phyloP scores from a whole-genome alignment of 768 basidiomycete species.

The Leccinum aurantiacum region DNA sequence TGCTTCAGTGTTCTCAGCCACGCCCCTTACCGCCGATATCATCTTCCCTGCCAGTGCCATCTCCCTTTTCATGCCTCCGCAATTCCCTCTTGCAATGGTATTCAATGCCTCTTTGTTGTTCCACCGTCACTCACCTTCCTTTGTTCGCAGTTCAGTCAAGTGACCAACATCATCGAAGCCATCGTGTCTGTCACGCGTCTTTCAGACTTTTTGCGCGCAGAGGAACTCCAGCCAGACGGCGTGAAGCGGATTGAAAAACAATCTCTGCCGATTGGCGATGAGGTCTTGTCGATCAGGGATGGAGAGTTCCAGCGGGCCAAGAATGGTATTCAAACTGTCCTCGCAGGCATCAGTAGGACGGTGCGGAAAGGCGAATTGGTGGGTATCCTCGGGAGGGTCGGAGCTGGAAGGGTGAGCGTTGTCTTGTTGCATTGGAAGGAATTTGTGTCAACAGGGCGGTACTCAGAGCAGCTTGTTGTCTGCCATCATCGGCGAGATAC shows the following conservation, averaged over 20 bases:
- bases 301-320: slow-evolving; percentile 85
- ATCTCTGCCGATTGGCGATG: slow-evolving; percentile 54
- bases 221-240: slow-evolving; percentile 81
- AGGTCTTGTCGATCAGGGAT: slow-evolving; percentile 66
- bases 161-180: slow-evolving; percentile 84
- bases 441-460: not conserved
- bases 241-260: slow-evolving; percentile 49
- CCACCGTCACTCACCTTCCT: slow-evolving; percentile 2
- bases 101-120: slow-evolving; percentile 7
- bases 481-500: slow-evolving; percentile 89
- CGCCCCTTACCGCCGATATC: slow-evolving; percentile 81
- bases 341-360: slow-evolving; percentile 74
- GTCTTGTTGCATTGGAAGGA: not conserved
- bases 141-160: slow-evolving; percentile 55
- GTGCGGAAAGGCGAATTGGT: slow-evolving; percentile 84
- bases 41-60: slow-evolving; percentile 99
- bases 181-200: slow-evolving; percentile 80
- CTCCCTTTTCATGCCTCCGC: slow-evolving; percentile 81
- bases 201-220: slow-evolving; percentile 68
- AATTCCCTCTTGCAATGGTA: slow-evolving; percentile 86
- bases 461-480: slow-evolving; percentile 68
- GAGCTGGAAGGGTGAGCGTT: slow-evolving; percentile 74
- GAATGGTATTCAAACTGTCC: slow-evolving; percentile 50
- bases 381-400: slow-evolving; percentile 85
- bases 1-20: slow-evolving; percentile 58